Base-by-base conservation (phyloP, 805 yeast species). In the Sporopachydermia quercuum region DNA sequence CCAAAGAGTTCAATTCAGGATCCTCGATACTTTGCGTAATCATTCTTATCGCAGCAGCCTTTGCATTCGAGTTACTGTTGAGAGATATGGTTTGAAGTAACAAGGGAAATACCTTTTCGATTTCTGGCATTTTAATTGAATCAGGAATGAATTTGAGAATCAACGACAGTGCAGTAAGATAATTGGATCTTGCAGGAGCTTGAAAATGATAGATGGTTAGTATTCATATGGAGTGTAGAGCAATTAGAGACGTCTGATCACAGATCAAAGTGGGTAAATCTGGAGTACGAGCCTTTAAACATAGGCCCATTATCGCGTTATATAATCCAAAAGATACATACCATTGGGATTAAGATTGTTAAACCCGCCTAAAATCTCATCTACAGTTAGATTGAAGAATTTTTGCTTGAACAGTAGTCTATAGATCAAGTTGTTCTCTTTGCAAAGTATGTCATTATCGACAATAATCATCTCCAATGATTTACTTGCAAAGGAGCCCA, bases 351-450 rank as follows among this genome's bases (percentile, higher is more conserved):
- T 18, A 15, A n/a, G 33, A 15, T 19, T 3, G 23, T 8, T 18
- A 33, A 11, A 8, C 15, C 36, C 8, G 27, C 34, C 15, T 15
- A 23, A 23, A 8, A 23, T 23, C 30, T 8, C n/a, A 8, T 23
- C 13, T 8, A 23, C 30, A 23, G 13, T 8, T 5, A 65, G 58
- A 43, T 74, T 72, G 53, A 85, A 84, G 17, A 83, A 66, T 46
- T 76, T 76, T 52, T 91, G 98, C 53, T 85, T 85, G 65, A 80
- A 84, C 16, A 91, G 63, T 36, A 71, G 56, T 43, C 81, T 70
- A 15, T 79, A 70, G 43, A 76, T 73, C 41, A 80, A 65, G 45
- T 74, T 74, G 45, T 66, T 53, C 19, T 57, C 68, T 49, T 71
- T 74, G 37, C 66, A 60, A 41, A 80, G 71, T 4, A 79, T 60